Evolutionary conservation across 2,329 filamentous ascomycete species (phyloP).

Genomic region (Verticillium nubilum): DNA sequence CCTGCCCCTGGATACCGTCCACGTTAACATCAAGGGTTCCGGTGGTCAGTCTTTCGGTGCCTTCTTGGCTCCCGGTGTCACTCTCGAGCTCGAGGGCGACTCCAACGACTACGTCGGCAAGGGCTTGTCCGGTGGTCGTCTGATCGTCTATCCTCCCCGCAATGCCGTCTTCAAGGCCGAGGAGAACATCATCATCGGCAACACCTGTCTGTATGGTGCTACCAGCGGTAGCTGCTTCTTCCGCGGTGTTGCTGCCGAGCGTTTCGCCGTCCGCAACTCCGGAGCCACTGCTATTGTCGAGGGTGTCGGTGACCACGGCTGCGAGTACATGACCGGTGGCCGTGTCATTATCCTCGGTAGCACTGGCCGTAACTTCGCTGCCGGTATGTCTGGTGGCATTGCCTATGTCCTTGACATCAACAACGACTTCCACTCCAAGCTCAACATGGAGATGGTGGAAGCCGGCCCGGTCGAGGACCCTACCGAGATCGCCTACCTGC

Average conservation of each 20-base stretch:
- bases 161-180: slow-evolving; percentile 91
- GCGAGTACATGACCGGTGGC: slow-evolving; percentile 98
- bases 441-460: slow-evolving; percentile 98
- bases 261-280: slow-evolving; percentile 94
- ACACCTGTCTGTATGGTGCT: slow-evolving; percentile 91
- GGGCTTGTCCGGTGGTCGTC: slow-evolving; percentile 83
- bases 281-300: slow-evolving; percentile 95
- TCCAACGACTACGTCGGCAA: slow-evolving; percentile 97
- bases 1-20: slow-evolving; percentile 86
- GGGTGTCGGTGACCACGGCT: slow-evolving; percentile 92
- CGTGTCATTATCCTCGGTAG: slow-evolving; percentile 80
- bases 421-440: slow-evolving; percentile 84
- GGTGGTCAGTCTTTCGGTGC: slow-evolving; percentile 96
- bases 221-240: slow-evolving; percentile 91
- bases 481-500: slow-evolving; percentile 81
- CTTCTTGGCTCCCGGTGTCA: slow-evolving; percentile 88
- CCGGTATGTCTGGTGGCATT: slow-evolving; percentile 97
- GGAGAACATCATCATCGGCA: slow-evolving; percentile 90
- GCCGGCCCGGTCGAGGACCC: slow-evolving; percentile 78
- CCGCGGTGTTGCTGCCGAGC: slow-evolving; percentile 92
- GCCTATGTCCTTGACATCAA: slow-evolving; percentile 90
- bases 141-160: slow-evolving; percentile 90
- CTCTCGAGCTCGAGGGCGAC: slow-evolving; percentile 91
- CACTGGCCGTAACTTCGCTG: slow-evolving; percentile 94
- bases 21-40: slow-evolving; percentile 93